phyloP scores from a whole-genome alignment of 2,329 filamentous ascomycete species.

The Didymella pinodella region DNA sequence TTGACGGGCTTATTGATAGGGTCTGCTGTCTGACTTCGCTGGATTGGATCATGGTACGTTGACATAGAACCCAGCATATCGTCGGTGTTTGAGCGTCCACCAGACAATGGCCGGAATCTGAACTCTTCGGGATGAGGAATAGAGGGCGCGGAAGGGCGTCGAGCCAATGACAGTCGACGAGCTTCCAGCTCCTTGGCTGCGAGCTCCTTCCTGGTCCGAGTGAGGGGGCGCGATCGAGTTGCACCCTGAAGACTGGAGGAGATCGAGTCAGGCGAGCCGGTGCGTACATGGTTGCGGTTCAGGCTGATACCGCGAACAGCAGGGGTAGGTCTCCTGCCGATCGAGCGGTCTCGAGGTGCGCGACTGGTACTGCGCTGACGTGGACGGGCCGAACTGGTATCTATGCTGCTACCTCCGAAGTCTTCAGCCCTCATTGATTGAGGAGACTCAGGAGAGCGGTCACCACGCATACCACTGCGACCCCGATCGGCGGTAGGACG shows the following conservation, averaged over 20 bases:
- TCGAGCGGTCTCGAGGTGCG: constrained; percentile 55
- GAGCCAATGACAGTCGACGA: constrained; percentile 77
- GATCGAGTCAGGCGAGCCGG: constrained; percentile 47
- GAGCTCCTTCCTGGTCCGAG: constrained; percentile 54
- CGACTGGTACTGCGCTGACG: constrained; percentile 62
- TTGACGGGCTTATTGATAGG: constrained; percentile 55
- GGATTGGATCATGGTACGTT: constrained; percentile 50
- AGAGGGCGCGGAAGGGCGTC: constrained; percentile 78
- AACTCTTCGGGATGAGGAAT: constrained; percentile 77
- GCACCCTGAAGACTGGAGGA: constrained; percentile 43
- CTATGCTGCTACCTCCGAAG: constrained; percentile 61
- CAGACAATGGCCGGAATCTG: constrained; percentile 42
- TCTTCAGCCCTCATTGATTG: constrained; percentile 73
- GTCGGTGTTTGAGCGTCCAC: constrained; percentile 49
- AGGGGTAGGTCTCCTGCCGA: constrained; percentile 45
- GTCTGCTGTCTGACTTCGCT: constrained; percentile 72
- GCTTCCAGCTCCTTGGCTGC: constrained; percentile 85
- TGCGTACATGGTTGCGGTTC: constrained; percentile 45
- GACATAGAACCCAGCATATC: constrained; percentile 52
- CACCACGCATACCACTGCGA: constrained; percentile 45
- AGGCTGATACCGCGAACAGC: constrained; percentile 43
- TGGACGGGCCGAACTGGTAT: constrained; percentile 66
- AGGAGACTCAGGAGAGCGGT: constrained; percentile 81
- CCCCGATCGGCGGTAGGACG: constrained; percentile 45
- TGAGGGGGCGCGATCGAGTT: constrained; percentile 34